These are phyloP conservation scores for Aspergillus neotritici DNA, from an alignment of 2,329 filamentous ascomycete genomes.

Conservation along the genomic window DNA sequence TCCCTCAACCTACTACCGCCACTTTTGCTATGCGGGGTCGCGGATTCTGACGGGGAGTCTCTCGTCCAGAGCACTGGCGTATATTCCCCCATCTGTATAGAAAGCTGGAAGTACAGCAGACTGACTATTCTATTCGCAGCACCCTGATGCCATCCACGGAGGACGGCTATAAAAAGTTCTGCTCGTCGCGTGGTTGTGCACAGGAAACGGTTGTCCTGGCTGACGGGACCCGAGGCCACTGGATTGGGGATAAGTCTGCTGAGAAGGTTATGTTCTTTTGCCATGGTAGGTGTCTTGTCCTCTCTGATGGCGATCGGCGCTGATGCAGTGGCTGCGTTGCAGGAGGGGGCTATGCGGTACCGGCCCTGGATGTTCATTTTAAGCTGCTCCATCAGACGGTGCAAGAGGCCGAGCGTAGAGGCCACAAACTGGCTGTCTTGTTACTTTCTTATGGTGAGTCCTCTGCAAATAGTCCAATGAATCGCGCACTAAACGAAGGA, in stretches of 20 bases:
- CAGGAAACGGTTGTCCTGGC: background rate
- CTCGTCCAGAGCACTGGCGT: too few relatives aligned
- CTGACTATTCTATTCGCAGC: too few relatives aligned
- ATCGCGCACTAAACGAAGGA: background rate
- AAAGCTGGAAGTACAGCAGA: too few relatives aligned
- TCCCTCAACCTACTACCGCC: too few relatives aligned
- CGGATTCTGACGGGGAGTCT: too few relatives aligned
- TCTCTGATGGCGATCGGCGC: background rate
- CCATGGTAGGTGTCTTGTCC: constrained; percentile 1
- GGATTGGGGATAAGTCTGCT: constrained; percentile 3
- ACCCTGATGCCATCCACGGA: background rate
- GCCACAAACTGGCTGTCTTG: constrained; percentile 1
- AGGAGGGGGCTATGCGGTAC: constrained; percentile 3
- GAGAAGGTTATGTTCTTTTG: constrained; percentile 5
- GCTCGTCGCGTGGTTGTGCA: background rate
- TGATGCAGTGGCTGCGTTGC: background rate
- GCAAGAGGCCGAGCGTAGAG: background rate
- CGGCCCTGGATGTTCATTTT: constrained; percentile 1
- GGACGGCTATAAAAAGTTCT: background rate
- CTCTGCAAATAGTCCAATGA: too few relatives aligned
- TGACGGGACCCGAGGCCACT: constrained; percentile 4
- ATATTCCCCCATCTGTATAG: too few relatives aligned
- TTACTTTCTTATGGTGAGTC: constrained; percentile 2
- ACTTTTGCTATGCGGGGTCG: too few relatives aligned
- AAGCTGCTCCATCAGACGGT: background rate